These are phyloP conservation scores for Hyphopichia fennica DNA, from an alignment of 1,139 yeast genomes.

Conservation along the genomic window DNA sequence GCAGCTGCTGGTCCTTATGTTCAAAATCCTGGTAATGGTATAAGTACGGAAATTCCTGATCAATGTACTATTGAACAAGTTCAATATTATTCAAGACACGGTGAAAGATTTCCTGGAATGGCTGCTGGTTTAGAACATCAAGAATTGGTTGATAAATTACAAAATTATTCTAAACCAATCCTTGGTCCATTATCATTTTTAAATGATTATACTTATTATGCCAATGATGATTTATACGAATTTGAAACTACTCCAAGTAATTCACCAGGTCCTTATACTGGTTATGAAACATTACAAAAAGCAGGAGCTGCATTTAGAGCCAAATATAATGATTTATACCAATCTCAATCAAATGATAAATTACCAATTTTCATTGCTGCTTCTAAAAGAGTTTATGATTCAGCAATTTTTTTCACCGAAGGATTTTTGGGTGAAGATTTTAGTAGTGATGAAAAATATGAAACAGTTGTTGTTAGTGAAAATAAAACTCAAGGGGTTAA, in stretches of 20 bases:
- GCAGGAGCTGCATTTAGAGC: slow-evolving; percentile 34
- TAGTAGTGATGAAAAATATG: slow-evolving; percentile 12
- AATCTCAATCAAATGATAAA: slow-evolving; percentile 10
- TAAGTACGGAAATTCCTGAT: slow-evolving; percentile 31
- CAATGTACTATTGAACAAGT: slow-evolving; percentile 36
- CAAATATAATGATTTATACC: slow-evolving; percentile 26
- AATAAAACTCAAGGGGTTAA: slow-evolving; percentile 25
- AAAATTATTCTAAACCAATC: slow-evolving; percentile 16
- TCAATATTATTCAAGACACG: slow-evolving; percentile 36
- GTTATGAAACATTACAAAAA: slow-evolving; percentile 21
- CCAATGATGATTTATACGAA: slow-evolving; percentile 24
- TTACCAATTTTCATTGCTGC: slow-evolving; percentile 34
- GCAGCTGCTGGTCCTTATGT: slow-evolving; percentile 40
- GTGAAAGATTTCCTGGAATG: slow-evolving; percentile 37
- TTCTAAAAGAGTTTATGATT: slow-evolving; percentile 30
- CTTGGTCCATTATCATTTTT: slow-evolving; percentile 25
- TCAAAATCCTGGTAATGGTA: slow-evolving; percentile 36
- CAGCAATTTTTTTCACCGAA: slow-evolving; percentile 29
- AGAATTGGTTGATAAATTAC: slow-evolving; percentile 20
- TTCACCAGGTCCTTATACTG: slow-evolving; percentile 21
- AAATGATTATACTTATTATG: slow-evolving; percentile 27
- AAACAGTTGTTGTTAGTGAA: slow-evolving; percentile 22
- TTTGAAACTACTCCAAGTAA: slow-evolving; percentile 27
- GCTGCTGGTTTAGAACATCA: slow-evolving; percentile 23
- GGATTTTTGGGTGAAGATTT: slow-evolving; percentile 27